Percentiles rank a stretch among this genome's conserved stretches.
Conservation (phyloP, 1,284 basidiomycete genomes). For the Melampsora occidentalis region DNA sequence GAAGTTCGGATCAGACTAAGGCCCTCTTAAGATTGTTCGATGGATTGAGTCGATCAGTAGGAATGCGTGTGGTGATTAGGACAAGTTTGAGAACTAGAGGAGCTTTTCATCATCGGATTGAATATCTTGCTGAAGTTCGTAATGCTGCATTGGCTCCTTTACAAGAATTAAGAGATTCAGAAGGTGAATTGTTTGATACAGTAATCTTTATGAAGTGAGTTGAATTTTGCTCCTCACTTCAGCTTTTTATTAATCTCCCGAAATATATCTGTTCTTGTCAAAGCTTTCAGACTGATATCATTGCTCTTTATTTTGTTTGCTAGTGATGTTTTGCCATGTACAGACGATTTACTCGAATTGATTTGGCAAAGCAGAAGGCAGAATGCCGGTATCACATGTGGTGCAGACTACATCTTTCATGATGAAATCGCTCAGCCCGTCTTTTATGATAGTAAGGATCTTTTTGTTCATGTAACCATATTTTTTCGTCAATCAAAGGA, state of each 20-base stretch:
- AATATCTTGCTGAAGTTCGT: constrained; percentile 93
- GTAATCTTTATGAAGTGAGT: constrained; percentile 82
- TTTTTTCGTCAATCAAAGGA: background rate
- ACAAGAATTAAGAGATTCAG: constrained; percentile 81
- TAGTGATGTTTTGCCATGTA: constrained; percentile 86
- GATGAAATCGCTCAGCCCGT: constrained; percentile 69
- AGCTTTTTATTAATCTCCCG: background rate
- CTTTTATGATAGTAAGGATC: constrained; percentile 34
- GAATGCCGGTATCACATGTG: constrained; percentile 93
- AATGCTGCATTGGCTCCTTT: constrained; percentile 90
- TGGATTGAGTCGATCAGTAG: constrained; percentile 78
- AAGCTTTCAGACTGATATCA: background rate
- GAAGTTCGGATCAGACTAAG: constrained; percentile 92
- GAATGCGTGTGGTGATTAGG: constrained; percentile 83
- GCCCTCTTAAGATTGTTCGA: constrained; percentile 88
- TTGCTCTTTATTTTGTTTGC: background rate
- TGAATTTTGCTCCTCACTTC: background rate
- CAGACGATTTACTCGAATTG: constrained; percentile 90
- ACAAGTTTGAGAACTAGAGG: constrained; percentile 85
- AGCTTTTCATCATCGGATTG: constrained; percentile 96
- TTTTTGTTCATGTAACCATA: constrained; percentile 32
- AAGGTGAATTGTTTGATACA: constrained; percentile 85
- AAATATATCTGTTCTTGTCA: background rate
- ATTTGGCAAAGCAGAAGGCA: constrained; percentile 87
- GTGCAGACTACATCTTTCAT: constrained; percentile 96